Evolutionary conservation across 225 moss, liverwort and hornwort species (phyloP).

Genomic region (Marchantia polymorpha): DNA sequence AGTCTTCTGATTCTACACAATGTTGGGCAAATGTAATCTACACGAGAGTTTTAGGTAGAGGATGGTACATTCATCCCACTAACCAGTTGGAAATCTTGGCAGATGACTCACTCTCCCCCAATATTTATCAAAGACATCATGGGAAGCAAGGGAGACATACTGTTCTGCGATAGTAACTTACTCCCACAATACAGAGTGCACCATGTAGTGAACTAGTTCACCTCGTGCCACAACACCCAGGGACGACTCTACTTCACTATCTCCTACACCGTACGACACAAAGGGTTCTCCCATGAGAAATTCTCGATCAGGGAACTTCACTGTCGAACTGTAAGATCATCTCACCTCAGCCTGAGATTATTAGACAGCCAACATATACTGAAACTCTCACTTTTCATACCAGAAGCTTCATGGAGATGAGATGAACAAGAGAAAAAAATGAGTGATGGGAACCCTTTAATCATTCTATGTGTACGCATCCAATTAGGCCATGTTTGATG

Average conservation of each 20-base stretch:
- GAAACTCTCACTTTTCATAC: constrained; percentile 20
- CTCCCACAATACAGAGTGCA: constrained; percentile 16
- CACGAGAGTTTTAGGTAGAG: constrained; percentile 16
- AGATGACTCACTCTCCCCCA: not conserved
- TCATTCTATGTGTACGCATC: constrained; percentile 30
- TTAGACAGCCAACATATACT: constrained; percentile 21
- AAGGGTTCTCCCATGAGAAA: constrained; percentile 21
- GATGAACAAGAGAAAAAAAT: constrained; percentile 30
- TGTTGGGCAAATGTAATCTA: constrained; percentile 21
- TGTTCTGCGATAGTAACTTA: constrained; percentile 6
- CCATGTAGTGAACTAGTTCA: constrained; percentile 11
- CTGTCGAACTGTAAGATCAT: constrained; percentile 17
- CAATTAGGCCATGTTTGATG: constrained; percentile 37
- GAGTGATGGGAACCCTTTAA: constrained; percentile 31
- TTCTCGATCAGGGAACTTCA: constrained; percentile 8
- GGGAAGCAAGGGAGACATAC: constrained; percentile 4
- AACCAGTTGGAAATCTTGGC: constrained; percentile 6
- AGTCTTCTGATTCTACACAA: constrained; percentile 18
- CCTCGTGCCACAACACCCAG: constrained; percentile 18
- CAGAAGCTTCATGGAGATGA: constrained; percentile 11
- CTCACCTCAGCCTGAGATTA: constrained; percentile 17
- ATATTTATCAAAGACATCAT: constrained; percentile 6
- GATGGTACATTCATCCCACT: constrained; percentile 16
- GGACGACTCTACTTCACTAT: constrained; percentile 12
- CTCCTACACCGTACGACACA: constrained; percentile 17